These are phyloP conservation scores for Mycosarcoma maydis DNA, from an alignment of 1,284 basidiomycete genomes.

Conservation along the genomic window DNA sequence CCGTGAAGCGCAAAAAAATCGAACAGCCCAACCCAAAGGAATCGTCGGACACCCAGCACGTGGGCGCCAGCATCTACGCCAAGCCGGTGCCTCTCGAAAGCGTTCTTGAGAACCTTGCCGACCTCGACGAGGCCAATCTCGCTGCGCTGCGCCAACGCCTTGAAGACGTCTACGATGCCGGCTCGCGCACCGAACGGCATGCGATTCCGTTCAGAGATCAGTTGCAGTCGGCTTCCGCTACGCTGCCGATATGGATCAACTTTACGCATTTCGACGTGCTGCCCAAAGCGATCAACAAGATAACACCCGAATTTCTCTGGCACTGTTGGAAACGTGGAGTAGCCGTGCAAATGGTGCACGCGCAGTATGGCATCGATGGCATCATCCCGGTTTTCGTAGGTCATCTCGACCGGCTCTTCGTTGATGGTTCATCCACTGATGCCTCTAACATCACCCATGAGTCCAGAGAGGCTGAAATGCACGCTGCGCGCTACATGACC, in stretches of 20 bases:
- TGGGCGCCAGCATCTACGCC: neutral
- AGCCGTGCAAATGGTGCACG: no score
- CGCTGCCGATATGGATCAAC: conserved; percentile 8
- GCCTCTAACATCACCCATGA: no score
- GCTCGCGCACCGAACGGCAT: neutral
- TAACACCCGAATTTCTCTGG: no score
- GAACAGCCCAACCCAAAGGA: neutral
- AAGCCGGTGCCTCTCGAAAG: conserved; percentile 1
- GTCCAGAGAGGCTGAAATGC: no score
- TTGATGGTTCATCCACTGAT: no score
- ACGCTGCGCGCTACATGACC: no score
- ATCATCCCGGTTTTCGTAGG: no score
- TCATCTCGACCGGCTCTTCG: no score
- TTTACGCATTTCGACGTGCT: conserved; percentile 31
- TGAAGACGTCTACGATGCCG: neutral
- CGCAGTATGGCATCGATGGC: no score
- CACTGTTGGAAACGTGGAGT: no score
- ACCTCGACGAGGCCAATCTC: neutral
- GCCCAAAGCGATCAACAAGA: no score
- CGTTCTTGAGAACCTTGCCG: neutral
- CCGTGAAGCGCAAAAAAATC: conserved; percentile 1
- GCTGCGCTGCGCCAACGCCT: neutral
- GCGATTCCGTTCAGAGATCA: neutral
- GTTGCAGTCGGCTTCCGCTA: neutral
- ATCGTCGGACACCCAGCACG: neutral